Percentiles rank a stretch among this genome's conserved stretches.
These are phyloP conservation scores for Termitomyces eurrhizus DNA, from an alignment of 768 basidiomycete species.

Conservation along the genomic window DNA sequence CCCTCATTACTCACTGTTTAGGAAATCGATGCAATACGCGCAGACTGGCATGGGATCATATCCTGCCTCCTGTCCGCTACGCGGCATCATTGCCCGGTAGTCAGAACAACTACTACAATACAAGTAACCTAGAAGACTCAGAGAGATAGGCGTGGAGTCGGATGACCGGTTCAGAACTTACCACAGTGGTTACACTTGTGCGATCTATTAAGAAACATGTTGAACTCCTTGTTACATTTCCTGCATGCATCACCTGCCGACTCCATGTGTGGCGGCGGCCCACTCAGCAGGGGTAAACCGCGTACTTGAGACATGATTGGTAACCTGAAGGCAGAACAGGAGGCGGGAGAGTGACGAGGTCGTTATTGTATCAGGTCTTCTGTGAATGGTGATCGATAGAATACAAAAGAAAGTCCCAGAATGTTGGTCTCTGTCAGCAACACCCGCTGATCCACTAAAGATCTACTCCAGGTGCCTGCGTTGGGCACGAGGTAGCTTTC, in stretches of 20 bases:
- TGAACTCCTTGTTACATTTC: constrained; percentile 75
- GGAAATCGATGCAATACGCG: constrained; percentile 66
- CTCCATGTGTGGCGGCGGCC: constrained; percentile 45
- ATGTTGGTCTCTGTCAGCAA: constrained; percentile 7
- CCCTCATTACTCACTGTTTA: constrained; percentile 47
- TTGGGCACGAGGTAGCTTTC: not conserved
- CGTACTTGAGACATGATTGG: constrained; percentile 24
- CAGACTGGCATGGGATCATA: constrained; percentile 69
- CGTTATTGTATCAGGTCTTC: not conserved
- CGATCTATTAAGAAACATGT: constrained; percentile 57
- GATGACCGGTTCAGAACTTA: constrained; percentile 26
- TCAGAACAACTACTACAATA: constrained; percentile 76
- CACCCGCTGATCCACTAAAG: not conserved
- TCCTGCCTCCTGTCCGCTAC: constrained; percentile 46
- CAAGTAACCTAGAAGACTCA: constrained; percentile 47
- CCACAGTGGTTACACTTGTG: constrained; percentile 76
- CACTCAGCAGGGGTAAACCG: constrained; percentile 71
- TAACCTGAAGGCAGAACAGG: not conserved
- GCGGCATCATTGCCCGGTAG: constrained; percentile 77
- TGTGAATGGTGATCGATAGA: not conserved
- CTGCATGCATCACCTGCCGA: constrained; percentile 42
- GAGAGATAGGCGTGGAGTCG: constrained; percentile 3
- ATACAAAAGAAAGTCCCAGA: constrained; percentile 7
- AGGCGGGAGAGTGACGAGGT: not conserved
- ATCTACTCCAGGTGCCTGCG: not conserved